phyloP scores from a whole-genome alignment of 164 flowering plant genomes.

The Berberis thunbergii region DNA sequence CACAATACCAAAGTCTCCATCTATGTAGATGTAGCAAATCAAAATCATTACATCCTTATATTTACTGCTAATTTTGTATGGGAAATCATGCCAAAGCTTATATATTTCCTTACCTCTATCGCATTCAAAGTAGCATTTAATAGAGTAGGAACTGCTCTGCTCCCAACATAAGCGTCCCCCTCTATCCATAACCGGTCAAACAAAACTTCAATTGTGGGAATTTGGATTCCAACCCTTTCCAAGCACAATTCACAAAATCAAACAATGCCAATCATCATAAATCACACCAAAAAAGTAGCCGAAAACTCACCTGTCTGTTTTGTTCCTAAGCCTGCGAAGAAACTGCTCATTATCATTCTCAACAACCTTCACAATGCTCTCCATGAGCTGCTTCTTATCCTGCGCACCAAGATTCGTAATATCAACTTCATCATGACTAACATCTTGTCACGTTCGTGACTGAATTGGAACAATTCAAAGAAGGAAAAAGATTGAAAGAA shows the following conservation, averaged over 20 bases:
- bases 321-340: slow-evolving; percentile 28
- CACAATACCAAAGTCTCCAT: too few species aligned
- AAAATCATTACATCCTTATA: not conserved
- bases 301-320: slow-evolving; percentile 40
- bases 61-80: not conserved
- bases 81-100: not conserved
- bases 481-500: too few species aligned
- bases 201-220: slow-evolving; percentile 58
- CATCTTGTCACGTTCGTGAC: too few species aligned
- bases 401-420: slow-evolving; percentile 29
- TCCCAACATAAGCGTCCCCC: slow-evolving; percentile 51
- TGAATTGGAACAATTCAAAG: too few species aligned
- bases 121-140: slow-evolving; percentile 39
- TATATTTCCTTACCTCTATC: slow-evolving; percentile 35
- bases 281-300: not conserved
- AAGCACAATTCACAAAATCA: not conserved
- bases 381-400: slow-evolving; percentile 42
- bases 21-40: too few species aligned
- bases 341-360: slow-evolving; percentile 50
- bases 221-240: slow-evolving; percentile 20
- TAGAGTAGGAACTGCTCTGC: slow-evolving; percentile 62
- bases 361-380: slow-evolving; percentile 33
- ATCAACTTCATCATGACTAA: slow-evolving; percentile 40
- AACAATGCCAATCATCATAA: not conserved
- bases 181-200: slow-evolving; percentile 46